phyloP scores from a whole-genome alignment of 441 rosid species.

The Bruguiera hainesii region DNA sequence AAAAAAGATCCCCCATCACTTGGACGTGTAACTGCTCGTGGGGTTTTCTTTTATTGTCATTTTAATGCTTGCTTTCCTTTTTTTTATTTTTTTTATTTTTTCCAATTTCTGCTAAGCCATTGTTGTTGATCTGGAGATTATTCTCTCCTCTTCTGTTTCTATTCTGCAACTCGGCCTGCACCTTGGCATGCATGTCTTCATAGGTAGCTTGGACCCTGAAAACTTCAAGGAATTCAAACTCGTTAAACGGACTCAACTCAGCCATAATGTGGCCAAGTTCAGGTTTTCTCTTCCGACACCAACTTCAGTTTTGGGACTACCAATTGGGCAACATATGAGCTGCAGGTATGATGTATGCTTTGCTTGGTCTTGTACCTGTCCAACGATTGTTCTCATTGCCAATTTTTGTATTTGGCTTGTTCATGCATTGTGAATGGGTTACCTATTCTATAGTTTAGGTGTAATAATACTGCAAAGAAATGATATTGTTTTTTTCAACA shows the following conservation, averaged over 20 bases:
- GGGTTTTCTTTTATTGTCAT: too few species aligned
- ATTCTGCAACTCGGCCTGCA: not conserved
- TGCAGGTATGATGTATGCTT: conserved; percentile 36
- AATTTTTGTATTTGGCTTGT: conserved; percentile 13
- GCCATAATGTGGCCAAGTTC: conserved; percentile 49
- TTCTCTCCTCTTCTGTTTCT: too few species aligned
- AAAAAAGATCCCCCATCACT: too few species aligned
- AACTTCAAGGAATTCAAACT: conserved; percentile 45
- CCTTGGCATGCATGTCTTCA: conserved; percentile 6
- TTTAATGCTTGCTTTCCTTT: not conserved
- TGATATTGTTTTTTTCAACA: conserved; percentile 21
- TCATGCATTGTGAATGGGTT: conserved; percentile 28
- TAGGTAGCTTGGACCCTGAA: conserved; percentile 48
- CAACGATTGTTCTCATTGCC: not conserved
- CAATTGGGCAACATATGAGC: conserved; percentile 49
- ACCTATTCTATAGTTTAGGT: not conserved
- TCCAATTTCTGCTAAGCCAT: not conserved
- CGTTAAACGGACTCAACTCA: conserved; percentile 37
- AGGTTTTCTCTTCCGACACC: conserved; percentile 45
- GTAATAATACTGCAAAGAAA: too few species aligned
- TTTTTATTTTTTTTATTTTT: not conserved
- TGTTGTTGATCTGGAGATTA: too few species aligned
- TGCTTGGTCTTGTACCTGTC: not conserved
- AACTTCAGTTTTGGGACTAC: conserved; percentile 44
- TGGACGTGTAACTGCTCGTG: too few species aligned